Percentiles rank a stretch among this genome's conserved stretches.
phyloP scores from a whole-genome alignment of 768 basidiomycete species.

The Macrocybe gigantea region DNA sequence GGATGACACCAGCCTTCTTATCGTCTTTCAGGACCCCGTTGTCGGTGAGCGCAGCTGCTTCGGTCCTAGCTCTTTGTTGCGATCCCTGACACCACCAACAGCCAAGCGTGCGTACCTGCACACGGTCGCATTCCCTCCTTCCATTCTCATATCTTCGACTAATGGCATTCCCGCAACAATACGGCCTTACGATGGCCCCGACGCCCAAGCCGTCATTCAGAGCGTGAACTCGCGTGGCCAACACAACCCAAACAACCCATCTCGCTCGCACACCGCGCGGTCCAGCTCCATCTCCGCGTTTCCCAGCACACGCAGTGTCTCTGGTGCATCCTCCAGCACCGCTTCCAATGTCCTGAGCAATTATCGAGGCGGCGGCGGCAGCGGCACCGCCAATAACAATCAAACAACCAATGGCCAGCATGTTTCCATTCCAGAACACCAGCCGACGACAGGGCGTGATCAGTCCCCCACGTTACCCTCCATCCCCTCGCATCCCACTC shows the following conservation, averaged over 20 bases:
- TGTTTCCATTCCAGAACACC: constrained; percentile 50
- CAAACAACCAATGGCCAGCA: constrained; percentile 30
- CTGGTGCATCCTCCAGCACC: constrained; percentile 29
- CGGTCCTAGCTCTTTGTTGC: constrained; percentile 2
- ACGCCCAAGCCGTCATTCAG: constrained; percentile 83
- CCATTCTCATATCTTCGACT: constrained; percentile 54
- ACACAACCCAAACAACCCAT: constrained; percentile 52
- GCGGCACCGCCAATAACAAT: constrained; percentile 10
- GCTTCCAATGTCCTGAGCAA: constrained; percentile 29
- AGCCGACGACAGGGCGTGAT: constrained; percentile 48
- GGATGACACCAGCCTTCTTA: constrained; percentile 91
- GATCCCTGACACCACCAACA: constrained; percentile 21
- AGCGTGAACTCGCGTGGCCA: constrained; percentile 73
- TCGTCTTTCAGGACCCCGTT: constrained; percentile 89
- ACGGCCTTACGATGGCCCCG: constrained; percentile 90
- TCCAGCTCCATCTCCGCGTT: constrained; percentile 62
- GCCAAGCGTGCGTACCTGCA: constrained; percentile 95
- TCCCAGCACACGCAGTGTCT: constrained; percentile 43
- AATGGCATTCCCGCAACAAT: constrained; percentile 56
- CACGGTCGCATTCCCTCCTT: constrained; percentile 77
- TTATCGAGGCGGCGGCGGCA: constrained; percentile 6
- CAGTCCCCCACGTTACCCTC: constrained; percentile 80
- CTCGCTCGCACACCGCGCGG: constrained; percentile 69
- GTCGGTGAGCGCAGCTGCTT: constrained; percentile 59
- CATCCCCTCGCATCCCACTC: constrained; percentile 76